phyloP scores from a whole-genome alignment of 2,329 filamentous ascomycete genomes.

The Mycosphaerella sp. region DNA sequence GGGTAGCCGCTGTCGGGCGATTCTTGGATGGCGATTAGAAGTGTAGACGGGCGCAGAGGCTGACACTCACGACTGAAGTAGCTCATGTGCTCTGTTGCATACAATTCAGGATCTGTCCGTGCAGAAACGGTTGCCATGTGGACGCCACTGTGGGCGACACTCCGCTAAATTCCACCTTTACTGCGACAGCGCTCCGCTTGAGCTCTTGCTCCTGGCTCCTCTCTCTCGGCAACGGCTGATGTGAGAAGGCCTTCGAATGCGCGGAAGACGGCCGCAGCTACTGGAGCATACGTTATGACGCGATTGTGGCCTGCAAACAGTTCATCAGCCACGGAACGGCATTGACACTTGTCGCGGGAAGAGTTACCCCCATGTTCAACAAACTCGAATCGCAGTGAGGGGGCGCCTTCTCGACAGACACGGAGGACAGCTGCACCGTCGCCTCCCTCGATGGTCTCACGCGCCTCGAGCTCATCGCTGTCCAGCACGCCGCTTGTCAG shows the following conservation, averaged over 20 bases:
- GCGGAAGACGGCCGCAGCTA: constrained; percentile 59
- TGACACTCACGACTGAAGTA: neutral
- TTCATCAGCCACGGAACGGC: neutral
- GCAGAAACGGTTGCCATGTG: neutral
- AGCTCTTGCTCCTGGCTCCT: neutral
- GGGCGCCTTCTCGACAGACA: constrained; percentile 22
- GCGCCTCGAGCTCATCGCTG: constrained; percentile 25
- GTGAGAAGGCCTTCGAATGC: constrained; percentile 48
- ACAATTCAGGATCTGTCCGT: neutral
- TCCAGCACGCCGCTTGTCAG: constrained; percentile 24
- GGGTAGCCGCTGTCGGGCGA: too few relatives aligned
- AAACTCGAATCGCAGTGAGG: constrained; percentile 39
- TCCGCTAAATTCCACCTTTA: neutral
- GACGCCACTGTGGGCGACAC: neutral
- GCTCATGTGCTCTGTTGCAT: neutral
- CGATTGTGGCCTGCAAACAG: constrained; percentile 57
- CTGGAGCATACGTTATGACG: constrained; percentile 59
- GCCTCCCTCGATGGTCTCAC: constrained; percentile 30
- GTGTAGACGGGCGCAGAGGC: too few relatives aligned
- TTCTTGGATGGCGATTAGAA: too few relatives aligned
- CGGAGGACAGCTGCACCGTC: constrained; percentile 25
- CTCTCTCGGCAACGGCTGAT: neutral
- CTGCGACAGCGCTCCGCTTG: neutral
- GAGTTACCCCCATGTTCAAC: constrained; percentile 40
- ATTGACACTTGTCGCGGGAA: neutral